Percentiles rank a stretch among this genome's conserved stretches.
Evolutionary conservation across 805 yeast species (phyloP).

Genomic region (Wickerhamiella occidentalis): DNA sequence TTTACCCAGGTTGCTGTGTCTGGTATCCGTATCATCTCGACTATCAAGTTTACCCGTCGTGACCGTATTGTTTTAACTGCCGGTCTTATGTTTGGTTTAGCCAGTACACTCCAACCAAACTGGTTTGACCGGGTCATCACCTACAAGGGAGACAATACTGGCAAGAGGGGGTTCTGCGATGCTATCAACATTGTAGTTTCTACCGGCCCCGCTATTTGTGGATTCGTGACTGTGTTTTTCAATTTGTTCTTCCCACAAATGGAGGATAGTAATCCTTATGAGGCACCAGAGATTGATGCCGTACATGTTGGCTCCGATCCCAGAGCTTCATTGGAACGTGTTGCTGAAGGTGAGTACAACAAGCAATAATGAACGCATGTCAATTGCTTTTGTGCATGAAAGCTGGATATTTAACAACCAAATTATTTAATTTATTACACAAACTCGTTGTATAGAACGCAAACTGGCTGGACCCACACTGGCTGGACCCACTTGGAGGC

Average conservation of each 20-base stretch:
- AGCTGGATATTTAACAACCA: too few species aligned
- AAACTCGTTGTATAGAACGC: not conserved
- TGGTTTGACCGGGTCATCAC: conserved; percentile 60
- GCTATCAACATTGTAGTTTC: conserved; percentile 62
- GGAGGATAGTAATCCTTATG: conserved; percentile 17
- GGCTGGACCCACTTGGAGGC: too few species aligned
- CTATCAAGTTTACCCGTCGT: conserved; percentile 47
- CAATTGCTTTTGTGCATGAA: too few species aligned
- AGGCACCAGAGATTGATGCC: conserved; percentile 5
- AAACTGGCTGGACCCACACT: too few species aligned
- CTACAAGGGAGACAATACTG: conserved; percentile 47
- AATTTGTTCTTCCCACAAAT: conserved; percentile 55
- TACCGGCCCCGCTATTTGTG: conserved; percentile 61
- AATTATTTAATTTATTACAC: not conserved
- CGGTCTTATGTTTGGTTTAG: conserved; percentile 52
- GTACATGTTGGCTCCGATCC: not conserved
- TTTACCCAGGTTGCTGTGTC: conserved; percentile 69
- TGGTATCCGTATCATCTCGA: conserved; percentile 53
- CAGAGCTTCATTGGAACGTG: not conserved
- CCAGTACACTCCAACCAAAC: conserved; percentile 48
- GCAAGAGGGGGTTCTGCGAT: conserved; percentile 48
- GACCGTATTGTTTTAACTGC: conserved; percentile 63
- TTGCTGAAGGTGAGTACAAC: conserved; percentile 1
- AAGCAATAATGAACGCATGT: not conserved
- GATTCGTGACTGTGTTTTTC: conserved; percentile 48